Evolutionary conservation across 345 rosid species (phyloP).

Genomic region (Iberis pinnata): DNA sequence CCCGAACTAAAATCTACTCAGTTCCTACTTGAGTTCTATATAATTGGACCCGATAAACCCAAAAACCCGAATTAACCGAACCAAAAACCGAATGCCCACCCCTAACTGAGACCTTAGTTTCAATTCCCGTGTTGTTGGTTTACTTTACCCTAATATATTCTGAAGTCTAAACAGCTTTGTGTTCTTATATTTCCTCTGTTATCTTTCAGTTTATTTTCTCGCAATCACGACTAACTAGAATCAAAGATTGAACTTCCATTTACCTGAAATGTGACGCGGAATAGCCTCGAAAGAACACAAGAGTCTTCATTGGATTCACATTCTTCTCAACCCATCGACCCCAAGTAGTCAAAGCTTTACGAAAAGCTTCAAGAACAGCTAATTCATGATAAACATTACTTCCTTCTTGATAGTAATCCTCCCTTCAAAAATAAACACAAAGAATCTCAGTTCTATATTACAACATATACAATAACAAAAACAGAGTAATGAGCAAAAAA

Average conservation of each 20-base stretch:
- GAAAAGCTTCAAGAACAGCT: constrained; percentile 87
- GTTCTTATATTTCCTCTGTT: too few species aligned
- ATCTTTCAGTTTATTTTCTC: too few species aligned
- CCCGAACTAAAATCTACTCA: too few species aligned
- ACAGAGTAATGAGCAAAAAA: neutral
- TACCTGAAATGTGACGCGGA: constrained; percentile 94
- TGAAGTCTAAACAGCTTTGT: too few species aligned
- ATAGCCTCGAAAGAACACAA: constrained; percentile 87
- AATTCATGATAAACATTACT: constrained; percentile 70
- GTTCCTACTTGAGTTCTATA: too few species aligned
- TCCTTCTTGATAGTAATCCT: constrained; percentile 97
- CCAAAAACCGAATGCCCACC: too few species aligned
- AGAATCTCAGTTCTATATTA: constrained; percentile 12
- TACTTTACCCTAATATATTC: too few species aligned
- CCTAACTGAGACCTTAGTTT: too few species aligned
- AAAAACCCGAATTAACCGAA: too few species aligned
- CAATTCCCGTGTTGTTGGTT: too few species aligned
- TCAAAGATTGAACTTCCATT: neutral
- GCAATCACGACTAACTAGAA: neutral
- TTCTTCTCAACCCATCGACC: constrained; percentile 87
- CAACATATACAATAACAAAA: neutral
- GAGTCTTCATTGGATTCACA: constrained; percentile 59
- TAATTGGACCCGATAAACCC: too few species aligned
- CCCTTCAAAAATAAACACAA: constrained; percentile 36
- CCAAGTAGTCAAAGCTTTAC: constrained; percentile 94